Evolutionary conservation across 164 flowering plant genomes (phyloP).

Genomic region (Akebia trifoliata): DNA sequence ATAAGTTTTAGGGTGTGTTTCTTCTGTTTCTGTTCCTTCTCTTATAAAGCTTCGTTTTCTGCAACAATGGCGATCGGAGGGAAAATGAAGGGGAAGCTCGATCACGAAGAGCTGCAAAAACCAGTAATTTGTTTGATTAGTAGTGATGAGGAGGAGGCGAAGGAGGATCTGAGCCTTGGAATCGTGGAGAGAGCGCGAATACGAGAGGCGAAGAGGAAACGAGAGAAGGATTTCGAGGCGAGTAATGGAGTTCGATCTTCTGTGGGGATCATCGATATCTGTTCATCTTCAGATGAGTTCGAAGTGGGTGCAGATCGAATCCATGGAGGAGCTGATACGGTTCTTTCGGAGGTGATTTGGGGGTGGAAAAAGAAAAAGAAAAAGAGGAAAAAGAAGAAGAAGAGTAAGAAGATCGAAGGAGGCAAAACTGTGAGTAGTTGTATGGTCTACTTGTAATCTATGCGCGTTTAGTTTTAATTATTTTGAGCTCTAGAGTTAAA

Average conservation of each 20-base stretch:
- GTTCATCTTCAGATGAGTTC: conserved; percentile 22
- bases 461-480: not conserved
- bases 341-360: conserved; percentile 6
- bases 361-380: no score
- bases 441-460: not conserved
- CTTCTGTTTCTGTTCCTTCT: not conserved
- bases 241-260: not conserved
- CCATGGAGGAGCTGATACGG: not conserved
- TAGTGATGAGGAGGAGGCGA: conserved; percentile 57
- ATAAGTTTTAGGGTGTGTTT: not conserved
- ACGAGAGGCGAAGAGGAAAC: conserved; percentile 29
- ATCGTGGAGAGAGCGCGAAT: conserved; percentile 48
- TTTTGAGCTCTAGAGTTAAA: not conserved
- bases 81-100: conserved; percentile 22
- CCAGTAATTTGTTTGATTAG: conserved; percentile 17
- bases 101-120: conserved; percentile 12
- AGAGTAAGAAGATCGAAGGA: conserved; percentile 6
- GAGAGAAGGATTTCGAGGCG: conserved; percentile 9
- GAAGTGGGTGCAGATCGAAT: conserved; percentile 2
- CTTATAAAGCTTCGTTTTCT: not conserved
- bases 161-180: conserved; percentile 56
- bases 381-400: conserved; percentile 15
- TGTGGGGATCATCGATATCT: conserved; percentile 12
- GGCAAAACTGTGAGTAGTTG: conserved; percentile 15
- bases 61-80: conserved; percentile 24